phyloP scores from a whole-genome alignment of 2,329 filamentous ascomycete species.

The Verticillium nonalfalfae region DNA sequence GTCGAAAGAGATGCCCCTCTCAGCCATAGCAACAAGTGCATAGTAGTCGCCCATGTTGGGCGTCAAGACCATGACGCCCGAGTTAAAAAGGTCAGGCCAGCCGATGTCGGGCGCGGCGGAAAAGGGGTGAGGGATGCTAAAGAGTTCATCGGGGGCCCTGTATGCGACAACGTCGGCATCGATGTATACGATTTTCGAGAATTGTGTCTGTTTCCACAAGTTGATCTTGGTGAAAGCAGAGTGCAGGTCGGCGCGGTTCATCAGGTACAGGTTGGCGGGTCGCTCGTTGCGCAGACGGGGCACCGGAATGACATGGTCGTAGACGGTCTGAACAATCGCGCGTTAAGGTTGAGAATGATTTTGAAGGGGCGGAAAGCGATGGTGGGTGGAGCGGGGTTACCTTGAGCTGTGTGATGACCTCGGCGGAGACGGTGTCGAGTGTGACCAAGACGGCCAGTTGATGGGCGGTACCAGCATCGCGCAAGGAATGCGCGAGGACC shows the following conservation, averaged over 20 bases:
- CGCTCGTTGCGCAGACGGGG: slow-evolving; percentile 69
- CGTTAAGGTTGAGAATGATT: background rate
- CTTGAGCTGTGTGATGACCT: slow-evolving; percentile 73
- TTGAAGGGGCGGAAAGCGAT: background rate
- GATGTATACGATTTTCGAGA: slow-evolving; percentile 87
- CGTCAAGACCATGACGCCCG: slow-evolving; percentile 87
- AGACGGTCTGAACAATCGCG: slow-evolving; percentile 59
- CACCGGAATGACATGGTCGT: slow-evolving; percentile 84
- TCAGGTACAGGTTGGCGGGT: slow-evolving; percentile 79
- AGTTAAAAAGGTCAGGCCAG: slow-evolving; percentile 98
- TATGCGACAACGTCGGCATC: slow-evolving; percentile 92
- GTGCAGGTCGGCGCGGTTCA: slow-evolving; percentile 85
- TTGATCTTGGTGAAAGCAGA: slow-evolving; percentile 96
- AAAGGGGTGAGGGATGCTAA: slow-evolving; percentile 55
- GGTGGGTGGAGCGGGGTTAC: slow-evolving; percentile 30
- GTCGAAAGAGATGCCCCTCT: slow-evolving; percentile 87
- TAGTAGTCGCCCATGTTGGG: slow-evolving; percentile 86
- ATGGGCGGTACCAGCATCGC: slow-evolving; percentile 81
- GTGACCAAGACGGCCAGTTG: slow-evolving; percentile 83
- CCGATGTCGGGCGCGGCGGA: slow-evolving; percentile 86
- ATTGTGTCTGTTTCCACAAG: slow-evolving; percentile 87
- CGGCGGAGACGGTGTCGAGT: slow-evolving; percentile 67
- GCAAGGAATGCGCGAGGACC: slow-evolving; percentile 88
- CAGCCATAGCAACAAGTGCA: slow-evolving; percentile 75
- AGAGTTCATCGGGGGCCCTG: slow-evolving; percentile 87